Percentiles rank a stretch among this genome's conserved stretches.
These are phyloP conservation scores for Hysterangium stoloniferum DNA, from an alignment of 768 basidiomycete species.

Conservation along the genomic window DNA sequence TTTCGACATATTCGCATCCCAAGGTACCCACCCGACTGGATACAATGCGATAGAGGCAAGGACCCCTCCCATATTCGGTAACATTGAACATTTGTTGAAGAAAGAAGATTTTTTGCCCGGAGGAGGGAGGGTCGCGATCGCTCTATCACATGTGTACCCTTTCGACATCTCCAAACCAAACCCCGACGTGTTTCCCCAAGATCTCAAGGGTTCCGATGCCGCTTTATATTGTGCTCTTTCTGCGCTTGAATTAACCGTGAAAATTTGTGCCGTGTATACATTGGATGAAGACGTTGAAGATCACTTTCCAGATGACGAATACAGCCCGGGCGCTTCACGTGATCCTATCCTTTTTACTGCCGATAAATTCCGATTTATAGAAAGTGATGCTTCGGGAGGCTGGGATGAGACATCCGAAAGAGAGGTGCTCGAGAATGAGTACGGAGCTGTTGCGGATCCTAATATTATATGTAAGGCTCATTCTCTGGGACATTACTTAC, in stretches of 20 bases:
- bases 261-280: neutral
- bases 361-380: too few relatives aligned
- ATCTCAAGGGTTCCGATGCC: slow-evolving; percentile 5
- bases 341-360: neutral
- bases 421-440: neutral
- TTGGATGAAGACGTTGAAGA: neutral
- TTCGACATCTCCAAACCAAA: neutral
- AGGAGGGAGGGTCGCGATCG: neutral
- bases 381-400: too few relatives aligned
- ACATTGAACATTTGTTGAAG: neutral
- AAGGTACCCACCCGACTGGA: neutral
- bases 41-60: neutral
- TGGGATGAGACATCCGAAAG: neutral
- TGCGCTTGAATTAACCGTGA: neutral
- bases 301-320: neutral
- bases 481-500: neutral
- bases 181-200: neutral
- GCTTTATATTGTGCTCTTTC: neutral
- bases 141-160: neutral
- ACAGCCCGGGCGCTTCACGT: neutral
- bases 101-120: neutral
- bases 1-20: slow-evolving; percentile 18
- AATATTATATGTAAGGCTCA: neutral
- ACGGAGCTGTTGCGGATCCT: neutral
- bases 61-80: neutral